Percentiles rank a stretch among this genome's conserved stretches.
phyloP scores from a whole-genome alignment of 2,329 filamentous ascomycete species.

The Fusarium secorum region DNA sequence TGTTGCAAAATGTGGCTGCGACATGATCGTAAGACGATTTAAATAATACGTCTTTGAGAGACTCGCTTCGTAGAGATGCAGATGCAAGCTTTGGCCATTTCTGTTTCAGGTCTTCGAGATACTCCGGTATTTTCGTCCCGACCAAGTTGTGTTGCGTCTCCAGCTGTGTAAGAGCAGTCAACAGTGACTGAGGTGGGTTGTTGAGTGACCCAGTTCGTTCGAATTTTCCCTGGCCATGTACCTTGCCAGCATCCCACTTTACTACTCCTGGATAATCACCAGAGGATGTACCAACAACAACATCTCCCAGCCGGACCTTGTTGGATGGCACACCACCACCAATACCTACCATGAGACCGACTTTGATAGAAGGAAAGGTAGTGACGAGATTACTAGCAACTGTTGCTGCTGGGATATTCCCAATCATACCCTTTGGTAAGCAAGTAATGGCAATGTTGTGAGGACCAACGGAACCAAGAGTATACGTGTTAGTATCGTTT shows the following conservation, averaged over 20 bases:
- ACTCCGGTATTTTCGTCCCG: neutral
- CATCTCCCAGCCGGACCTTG: neutral
- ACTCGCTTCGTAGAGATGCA: neutral
- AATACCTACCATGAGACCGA: neutral
- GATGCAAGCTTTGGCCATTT: neutral
- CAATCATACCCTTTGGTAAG: neutral
- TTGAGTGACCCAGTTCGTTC: neutral
- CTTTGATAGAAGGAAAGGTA: neutral
- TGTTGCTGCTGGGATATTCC: neutral
- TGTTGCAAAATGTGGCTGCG: neutral
- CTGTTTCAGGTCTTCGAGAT: neutral
- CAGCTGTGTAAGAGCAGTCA: neutral
- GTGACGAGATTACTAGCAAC: neutral
- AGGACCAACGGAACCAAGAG: neutral
- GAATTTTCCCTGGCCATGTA: neutral
- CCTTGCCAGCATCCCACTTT: neutral
- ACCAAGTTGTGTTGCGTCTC: neutral
- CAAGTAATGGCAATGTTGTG: neutral
- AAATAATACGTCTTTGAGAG: fast-evolving
- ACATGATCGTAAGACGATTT: neutral
- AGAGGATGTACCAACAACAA: neutral
- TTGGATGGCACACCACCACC: neutral
- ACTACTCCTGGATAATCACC: neutral
- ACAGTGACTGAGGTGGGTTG: neutral
- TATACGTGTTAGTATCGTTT: neutral